Evolutionary conservation across 345 rosid genomes (phyloP).

Genomic region (Limnanthes douglasii): DNA sequence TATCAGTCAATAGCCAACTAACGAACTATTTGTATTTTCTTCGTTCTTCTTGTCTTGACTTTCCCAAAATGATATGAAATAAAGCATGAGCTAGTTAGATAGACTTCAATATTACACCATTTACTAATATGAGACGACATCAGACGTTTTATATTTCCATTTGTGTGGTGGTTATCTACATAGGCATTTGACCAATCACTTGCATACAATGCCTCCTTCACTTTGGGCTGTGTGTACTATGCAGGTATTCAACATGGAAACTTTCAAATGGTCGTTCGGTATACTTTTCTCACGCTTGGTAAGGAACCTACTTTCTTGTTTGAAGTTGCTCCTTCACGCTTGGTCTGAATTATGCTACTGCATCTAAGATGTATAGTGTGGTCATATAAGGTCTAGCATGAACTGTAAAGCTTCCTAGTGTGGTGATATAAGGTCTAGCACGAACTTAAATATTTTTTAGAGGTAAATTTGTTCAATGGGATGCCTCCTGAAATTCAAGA

Average conservation of each 20-base stretch:
- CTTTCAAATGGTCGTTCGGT: conserved; percentile 95
- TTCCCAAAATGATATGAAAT: no score
- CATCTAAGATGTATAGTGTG: background rate
- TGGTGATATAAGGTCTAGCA: background rate
- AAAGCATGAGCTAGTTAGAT: no score
- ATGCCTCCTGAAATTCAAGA: background rate
- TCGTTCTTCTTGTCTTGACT: no score
- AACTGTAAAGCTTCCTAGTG: background rate
- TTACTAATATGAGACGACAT: background rate
- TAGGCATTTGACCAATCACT: conserved; percentile 9
- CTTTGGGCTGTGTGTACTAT: no score
- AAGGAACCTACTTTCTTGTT: conserved; percentile 15
- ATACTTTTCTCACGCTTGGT: conserved; percentile 96
- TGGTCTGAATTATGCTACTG: conserved; percentile 2
- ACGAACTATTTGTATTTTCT: no score
- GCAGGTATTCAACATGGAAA: conserved; percentile 79
- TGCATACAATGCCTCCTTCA: no score
- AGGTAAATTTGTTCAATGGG: conserved; percentile 62
- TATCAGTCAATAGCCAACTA: no score
- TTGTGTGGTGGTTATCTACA: conserved; percentile 7
- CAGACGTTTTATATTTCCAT: background rate
- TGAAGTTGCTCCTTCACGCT: conserved; percentile 2
- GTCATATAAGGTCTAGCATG: background rate
- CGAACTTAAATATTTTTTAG: conserved; percentile 16
- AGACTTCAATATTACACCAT: no score